Base-by-base conservation (phyloP, 148 eudicot genomes). In the Heliamphora exappendiculata region DNA sequence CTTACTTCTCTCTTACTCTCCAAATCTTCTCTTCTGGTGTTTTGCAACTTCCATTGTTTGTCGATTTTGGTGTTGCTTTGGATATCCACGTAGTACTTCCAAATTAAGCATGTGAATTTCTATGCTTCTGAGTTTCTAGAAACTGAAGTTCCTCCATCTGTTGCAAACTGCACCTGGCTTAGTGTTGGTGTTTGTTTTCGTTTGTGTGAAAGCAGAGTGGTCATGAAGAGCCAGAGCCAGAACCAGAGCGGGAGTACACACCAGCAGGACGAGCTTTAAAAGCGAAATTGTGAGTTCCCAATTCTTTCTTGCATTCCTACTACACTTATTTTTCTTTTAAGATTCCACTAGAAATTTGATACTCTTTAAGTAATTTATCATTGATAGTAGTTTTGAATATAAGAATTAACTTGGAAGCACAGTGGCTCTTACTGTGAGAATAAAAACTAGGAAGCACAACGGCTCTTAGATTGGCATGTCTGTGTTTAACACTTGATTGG, bases 191-290 rank as follows among this genome's bases (percentile, higher is more conserved):
- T 8, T 16, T 54, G n/a, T 45, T 75, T 67, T 47, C 44, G 16
- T 58, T 71, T 65, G 17, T 73, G 51, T 71, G 49, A 49, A 72
- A 76, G 41, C 85, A 93, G 98, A 86, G 81, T 81, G 85, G 84
- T 26, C 87, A 83, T 49, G 89, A 86, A 50, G 98, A 86, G 84
- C 87, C 87, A 24, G 90, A 88, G 70, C 86, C 91, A 39, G 97
- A 91, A 82, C 98, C 91, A 67, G 83, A 81, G 76, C 85, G 90
- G 68, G 98, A 89, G 71, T 93, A 93, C 78, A 89, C 97, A 55
- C 78, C 88, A 63, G 94, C 93, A 2, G 99, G 99, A 58, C 86
- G 86, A 78, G 99, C 95, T 78, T 84, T 88, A 5, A 96, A 93
- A 83, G 80, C 71, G 49, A 96, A 96, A 80, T 96, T 67, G 99